Evolutionary conservation across 306 rosid species (phyloP).

Genomic region (Lithocarpus polystachyus): DNA sequence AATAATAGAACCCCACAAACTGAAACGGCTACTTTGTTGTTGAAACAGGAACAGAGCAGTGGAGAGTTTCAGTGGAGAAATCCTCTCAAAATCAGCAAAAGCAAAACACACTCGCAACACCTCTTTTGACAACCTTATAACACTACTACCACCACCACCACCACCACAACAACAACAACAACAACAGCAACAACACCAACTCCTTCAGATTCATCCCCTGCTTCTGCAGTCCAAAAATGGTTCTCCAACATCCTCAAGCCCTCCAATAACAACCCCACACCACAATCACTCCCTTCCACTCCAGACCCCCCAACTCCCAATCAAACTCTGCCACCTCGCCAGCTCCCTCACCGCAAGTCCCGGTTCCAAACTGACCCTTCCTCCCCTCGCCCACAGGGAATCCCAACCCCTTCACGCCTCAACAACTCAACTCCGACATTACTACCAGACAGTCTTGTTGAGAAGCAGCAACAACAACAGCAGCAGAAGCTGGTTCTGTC

Average conservation of each 20-base stretch:
- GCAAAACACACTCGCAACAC: constrained; percentile 56
- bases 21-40: not conserved
- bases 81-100: constrained; percentile 53
- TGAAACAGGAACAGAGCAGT: constrained; percentile 34
- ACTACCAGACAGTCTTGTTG: constrained; percentile 26
- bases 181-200: not conserved
- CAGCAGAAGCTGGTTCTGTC: constrained; percentile 39
- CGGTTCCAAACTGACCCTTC: constrained; percentile 64
- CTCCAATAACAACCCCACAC: constrained; percentile 4
- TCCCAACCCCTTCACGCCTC: constrained; percentile 36
- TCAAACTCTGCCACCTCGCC: constrained; percentile 42
- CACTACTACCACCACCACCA: not conserved
- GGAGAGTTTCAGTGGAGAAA: constrained; percentile 71
- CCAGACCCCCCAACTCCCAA: constrained; percentile 3
- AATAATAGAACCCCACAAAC: not conserved
- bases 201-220: constrained; percentile 38
- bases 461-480: constrained; percentile 6
- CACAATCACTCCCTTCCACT: not conserved
- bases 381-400: constrained; percentile 44
- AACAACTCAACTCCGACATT: constrained; percentile 23
- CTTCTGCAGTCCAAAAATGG: constrained; percentile 55
- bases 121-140: constrained; percentile 37
- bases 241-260: constrained; percentile 60
- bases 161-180: not conserved
- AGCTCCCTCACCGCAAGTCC: constrained; percentile 37